Evolutionary conservation across 208 protist genomes (phyloP).

Genomic region (Trypanosoma congolense): DNA sequence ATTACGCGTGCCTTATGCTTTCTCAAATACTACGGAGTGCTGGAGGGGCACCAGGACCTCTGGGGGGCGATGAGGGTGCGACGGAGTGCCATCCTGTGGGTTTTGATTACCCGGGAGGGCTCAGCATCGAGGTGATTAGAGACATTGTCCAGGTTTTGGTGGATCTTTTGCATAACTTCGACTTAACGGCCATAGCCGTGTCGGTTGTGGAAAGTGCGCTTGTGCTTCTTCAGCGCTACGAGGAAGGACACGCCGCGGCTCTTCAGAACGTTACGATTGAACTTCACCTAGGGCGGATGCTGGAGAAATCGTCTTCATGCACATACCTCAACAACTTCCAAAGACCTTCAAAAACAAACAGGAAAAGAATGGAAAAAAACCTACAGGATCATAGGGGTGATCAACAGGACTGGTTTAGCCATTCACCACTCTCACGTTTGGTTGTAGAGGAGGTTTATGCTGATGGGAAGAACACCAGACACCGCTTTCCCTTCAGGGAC

Average conservation of each 20-base stretch:
- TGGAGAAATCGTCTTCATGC: no score
- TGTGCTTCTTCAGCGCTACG: conserved; percentile 36
- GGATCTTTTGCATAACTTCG: conserved; percentile 40
- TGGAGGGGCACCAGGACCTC: not conserved
- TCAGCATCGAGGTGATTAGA: conserved; percentile 40
- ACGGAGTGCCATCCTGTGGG: not conserved
- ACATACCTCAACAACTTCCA: no score
- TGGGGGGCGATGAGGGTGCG: not conserved
- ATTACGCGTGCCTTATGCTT: conserved; percentile 18
- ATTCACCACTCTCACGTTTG: conserved; percentile 19
- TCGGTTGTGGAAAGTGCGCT: conserved; percentile 49
- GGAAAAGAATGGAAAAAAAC: no score
- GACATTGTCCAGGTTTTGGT: conserved; percentile 48
- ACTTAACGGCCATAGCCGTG: conserved; percentile 38
- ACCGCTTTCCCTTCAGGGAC: conserved; percentile 57
- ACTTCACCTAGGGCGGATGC: no score
- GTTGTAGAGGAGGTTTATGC: conserved; percentile 11
- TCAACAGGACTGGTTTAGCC: conserved; percentile 10
- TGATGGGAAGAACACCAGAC: conserved; percentile 10
- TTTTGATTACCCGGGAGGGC: not conserved
- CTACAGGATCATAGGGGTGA: conserved; percentile 4
- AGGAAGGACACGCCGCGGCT: no score
- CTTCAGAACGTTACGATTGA: no score
- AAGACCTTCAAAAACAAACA: no score
- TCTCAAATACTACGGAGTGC: conserved; percentile 19